These are phyloP conservation scores for Ophiocordyceps camponoti-rufipedis DNA, from an alignment of 2,329 filamentous ascomycete genomes.

Conservation along the genomic window DNA sequence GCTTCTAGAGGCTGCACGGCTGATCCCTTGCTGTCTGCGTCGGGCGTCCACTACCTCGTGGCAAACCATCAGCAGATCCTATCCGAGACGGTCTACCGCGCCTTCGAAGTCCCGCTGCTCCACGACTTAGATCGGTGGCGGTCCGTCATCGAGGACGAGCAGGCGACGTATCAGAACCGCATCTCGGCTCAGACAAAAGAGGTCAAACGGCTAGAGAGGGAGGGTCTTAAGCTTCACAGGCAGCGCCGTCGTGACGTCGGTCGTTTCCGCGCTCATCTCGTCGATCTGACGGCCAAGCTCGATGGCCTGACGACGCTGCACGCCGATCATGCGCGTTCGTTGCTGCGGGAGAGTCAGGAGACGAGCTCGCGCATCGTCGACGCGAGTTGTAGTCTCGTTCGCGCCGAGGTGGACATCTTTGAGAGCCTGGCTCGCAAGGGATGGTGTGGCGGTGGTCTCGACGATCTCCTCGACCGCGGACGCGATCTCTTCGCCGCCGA, in stretches of 20 bases:
- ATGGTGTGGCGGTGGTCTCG: conserved; percentile 47
- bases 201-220: conserved; percentile 46
- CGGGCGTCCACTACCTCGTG: conserved; percentile 47
- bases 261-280: conserved; percentile 42
- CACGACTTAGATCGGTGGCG: conserved; percentile 51
- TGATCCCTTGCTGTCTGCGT: conserved; percentile 41
- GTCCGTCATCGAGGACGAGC: conserved; percentile 44
- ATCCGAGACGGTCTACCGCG: conserved; percentile 48
- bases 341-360: conserved; percentile 46
- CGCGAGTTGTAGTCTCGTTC: conserved; percentile 44
- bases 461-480: conserved; percentile 46
- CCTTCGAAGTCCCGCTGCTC: conserved; percentile 50
- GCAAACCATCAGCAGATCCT: conserved; percentile 56
- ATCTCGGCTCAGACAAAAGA: conserved; percentile 37
- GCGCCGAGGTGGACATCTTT: conserved; percentile 53
- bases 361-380: conserved; percentile 44
- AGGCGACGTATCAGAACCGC: conserved; percentile 37
- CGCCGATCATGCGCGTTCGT: conserved; percentile 37
- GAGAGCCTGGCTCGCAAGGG: conserved; percentile 48
- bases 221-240: conserved; percentile 43
- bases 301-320: conserved; percentile 45
- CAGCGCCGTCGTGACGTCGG: conserved; percentile 41
- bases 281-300: conserved; percentile 41
- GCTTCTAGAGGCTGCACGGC: conserved; percentile 36
- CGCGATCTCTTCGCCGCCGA: conserved; percentile 38